Percentiles rank a stretch among this genome's conserved stretches.
Evolutionary conservation across 2,329 filamentous ascomycete genomes (phyloP).

Genomic region (Huntiella decipiens): DNA sequence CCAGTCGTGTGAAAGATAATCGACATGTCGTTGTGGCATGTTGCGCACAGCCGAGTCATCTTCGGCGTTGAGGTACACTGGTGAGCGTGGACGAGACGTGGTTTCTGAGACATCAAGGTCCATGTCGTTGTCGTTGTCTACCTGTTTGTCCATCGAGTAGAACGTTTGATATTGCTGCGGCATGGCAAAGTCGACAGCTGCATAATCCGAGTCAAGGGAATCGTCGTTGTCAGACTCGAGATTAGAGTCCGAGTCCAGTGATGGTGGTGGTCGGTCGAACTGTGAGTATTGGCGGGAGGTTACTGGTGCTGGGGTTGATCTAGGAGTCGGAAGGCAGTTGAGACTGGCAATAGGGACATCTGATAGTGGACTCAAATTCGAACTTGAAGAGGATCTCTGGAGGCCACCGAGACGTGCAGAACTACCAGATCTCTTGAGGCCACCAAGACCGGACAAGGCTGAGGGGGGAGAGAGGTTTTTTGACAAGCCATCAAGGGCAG

Average conservation of each 20-base stretch:
- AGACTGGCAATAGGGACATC: neutral
- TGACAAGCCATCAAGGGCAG: neutral
- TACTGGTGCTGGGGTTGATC: neutral
- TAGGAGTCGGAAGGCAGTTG: neutral
- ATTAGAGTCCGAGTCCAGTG: constrained; percentile 27
- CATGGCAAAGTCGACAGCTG: constrained; percentile 28
- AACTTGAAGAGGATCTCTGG: constrained; percentile 3
- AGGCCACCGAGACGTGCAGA: constrained; percentile 5
- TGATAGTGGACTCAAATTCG: neutral
- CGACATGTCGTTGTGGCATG: constrained; percentile 74
- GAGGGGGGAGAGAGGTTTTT: constrained; percentile 14
- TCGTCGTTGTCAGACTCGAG: constrained; percentile 38
- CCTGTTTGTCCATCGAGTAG: constrained; percentile 27
- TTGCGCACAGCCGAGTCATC: constrained; percentile 61
- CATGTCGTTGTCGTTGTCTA: constrained; percentile 25
- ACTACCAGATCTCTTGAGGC: constrained; percentile 7
- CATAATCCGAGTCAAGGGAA: constrained; percentile 17
- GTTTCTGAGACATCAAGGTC: constrained; percentile 31
- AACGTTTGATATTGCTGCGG: constrained; percentile 29
- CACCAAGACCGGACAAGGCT: constrained; percentile 2
- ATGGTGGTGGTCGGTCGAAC: constrained; percentile 1
- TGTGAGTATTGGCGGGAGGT: neutral
- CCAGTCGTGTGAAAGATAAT: constrained; percentile 88
- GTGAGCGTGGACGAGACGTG: constrained; percentile 38
- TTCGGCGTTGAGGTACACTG: constrained; percentile 30